A percentile compares a stretch with the other conserved stretches of the same genome.
These are phyloP conservation scores for Peterozyma toletana DNA, from an alignment of 805 yeast species.

Conservation along the genomic window DNA sequence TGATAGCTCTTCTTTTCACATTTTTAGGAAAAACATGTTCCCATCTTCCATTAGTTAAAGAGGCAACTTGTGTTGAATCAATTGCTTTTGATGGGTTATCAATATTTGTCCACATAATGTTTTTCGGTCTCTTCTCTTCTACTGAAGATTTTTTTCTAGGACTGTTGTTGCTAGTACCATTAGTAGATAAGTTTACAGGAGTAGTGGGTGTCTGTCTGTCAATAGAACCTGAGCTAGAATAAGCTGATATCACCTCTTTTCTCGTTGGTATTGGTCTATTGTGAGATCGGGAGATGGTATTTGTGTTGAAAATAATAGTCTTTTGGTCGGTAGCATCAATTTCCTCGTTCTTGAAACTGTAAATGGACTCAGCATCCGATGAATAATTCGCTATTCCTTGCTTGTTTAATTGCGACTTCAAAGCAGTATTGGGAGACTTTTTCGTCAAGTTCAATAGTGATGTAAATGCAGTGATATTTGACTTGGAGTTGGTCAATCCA, in stretches of 20 bases:
- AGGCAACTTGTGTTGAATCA: conserved; percentile 43
- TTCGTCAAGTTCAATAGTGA: conserved; percentile 27
- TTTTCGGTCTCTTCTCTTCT: conserved; percentile 1
- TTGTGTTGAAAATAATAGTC: no score
- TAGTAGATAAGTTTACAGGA: no score
- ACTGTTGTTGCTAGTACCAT: no score
- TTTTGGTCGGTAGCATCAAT: no score
- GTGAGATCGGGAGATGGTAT: no score
- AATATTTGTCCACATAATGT: conserved; percentile 53
- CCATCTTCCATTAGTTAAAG: conserved; percentile 80
- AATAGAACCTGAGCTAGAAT: no score
- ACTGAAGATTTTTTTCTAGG: no score
- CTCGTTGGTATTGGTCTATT: no score
- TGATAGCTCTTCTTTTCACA: conserved; percentile 59
- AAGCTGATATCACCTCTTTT: no score
- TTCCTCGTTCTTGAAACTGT: no score
- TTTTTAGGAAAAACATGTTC: conserved; percentile 78
- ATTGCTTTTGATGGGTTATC: conserved; percentile 72
- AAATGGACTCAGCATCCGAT: no score
- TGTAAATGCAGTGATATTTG: conserved; percentile 31
- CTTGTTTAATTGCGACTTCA: background rate
- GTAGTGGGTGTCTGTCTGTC: no score
- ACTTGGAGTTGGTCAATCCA: conserved; percentile 26
- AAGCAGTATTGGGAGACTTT: conserved; percentile 2
- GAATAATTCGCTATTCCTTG: background rate